Evolutionary conservation across 1,139 yeast species (phyloP).

Genomic region (Meyerozyma carpophila): DNA sequence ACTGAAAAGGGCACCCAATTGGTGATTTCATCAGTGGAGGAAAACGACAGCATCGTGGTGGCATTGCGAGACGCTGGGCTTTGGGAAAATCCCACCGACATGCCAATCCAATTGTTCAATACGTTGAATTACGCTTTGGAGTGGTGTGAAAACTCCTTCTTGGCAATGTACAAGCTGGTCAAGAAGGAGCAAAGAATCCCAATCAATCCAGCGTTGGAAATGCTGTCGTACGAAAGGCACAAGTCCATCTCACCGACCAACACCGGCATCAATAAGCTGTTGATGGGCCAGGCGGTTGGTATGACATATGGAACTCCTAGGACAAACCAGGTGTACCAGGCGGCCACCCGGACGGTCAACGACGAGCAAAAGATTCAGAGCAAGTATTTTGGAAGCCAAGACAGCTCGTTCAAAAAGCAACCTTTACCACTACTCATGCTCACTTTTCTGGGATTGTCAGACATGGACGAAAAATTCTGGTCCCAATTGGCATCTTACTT

Average conservation of each 20-base stretch:
- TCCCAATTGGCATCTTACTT: constrained; percentile 47
- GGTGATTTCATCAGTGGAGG: constrained; percentile 70
- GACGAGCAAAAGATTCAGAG: constrained; percentile 34
- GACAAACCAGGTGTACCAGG: constrained; percentile 54
- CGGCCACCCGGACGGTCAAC: constrained; percentile 51
- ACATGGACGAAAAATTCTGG: constrained; percentile 65
- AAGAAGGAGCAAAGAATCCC: constrained; percentile 16
- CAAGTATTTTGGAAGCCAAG: constrained; percentile 21
- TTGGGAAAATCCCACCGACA: constrained; percentile 42
- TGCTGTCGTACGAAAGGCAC: constrained; percentile 1
- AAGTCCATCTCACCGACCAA: constrained; percentile 3
- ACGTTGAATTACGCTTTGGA: constrained; percentile 85
- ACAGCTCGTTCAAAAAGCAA: constrained; percentile 39
- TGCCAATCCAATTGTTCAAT: constrained; percentile 56
- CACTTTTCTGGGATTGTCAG: constrained; percentile 63
- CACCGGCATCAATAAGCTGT: constrained; percentile 6
- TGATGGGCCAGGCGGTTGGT: constrained; percentile 11
- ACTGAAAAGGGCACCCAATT: constrained; percentile 66
- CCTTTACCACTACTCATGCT: constrained; percentile 69
- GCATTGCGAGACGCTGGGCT: constrained; percentile 71
- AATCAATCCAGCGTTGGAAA: constrained; percentile 6
- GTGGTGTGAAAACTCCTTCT: constrained; percentile 92
- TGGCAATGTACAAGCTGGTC: constrained; percentile 53
- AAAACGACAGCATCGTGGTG: constrained; percentile 55
- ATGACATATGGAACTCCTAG: constrained; percentile 54